phyloP scores from a whole-genome alignment of 2,329 filamentous ascomycete species.

The Neonectria punicea region DNA sequence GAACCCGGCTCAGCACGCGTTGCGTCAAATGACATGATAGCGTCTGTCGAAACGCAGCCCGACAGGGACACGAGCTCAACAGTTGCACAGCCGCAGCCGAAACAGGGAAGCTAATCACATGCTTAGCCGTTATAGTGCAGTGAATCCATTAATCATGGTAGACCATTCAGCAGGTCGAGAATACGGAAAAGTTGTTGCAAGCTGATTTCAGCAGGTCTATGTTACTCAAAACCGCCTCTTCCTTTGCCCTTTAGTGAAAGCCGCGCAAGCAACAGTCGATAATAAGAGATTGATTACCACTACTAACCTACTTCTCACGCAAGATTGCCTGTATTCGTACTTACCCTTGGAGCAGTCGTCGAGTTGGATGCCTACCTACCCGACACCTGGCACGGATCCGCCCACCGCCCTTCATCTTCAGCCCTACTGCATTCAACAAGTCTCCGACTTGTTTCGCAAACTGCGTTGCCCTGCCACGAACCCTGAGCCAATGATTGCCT shows the following conservation, averaged over 20 bases:
- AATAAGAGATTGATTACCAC: too few relatives aligned
- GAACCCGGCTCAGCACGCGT: neutral
- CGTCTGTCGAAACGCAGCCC: neutral
- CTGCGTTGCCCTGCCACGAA: neutral
- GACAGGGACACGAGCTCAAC: neutral
- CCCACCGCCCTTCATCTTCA: slow-evolving; percentile 10
- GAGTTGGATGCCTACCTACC: neutral
- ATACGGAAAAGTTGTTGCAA: neutral
- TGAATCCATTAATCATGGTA: neutral
- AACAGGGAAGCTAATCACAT: neutral
- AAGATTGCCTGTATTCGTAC: too few relatives aligned
- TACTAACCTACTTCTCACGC: too few relatives aligned
- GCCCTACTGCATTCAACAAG: slow-evolving; percentile 9
- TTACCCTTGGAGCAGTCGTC: neutral
- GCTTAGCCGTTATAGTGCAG: neutral
- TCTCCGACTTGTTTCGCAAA: neutral
- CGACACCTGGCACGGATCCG: neutral
- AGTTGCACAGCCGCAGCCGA: neutral
- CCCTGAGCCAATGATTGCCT: neutral
- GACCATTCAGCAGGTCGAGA: neutral
- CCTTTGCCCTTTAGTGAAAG: neutral
- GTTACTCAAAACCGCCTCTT: neutral
- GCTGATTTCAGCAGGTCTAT: neutral
- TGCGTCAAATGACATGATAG: neutral
- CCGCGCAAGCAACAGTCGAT: neutral